These are phyloP conservation scores for Lactifluus echinatus DNA, from an alignment of 768 basidiomycete species.

Conservation along the genomic window DNA sequence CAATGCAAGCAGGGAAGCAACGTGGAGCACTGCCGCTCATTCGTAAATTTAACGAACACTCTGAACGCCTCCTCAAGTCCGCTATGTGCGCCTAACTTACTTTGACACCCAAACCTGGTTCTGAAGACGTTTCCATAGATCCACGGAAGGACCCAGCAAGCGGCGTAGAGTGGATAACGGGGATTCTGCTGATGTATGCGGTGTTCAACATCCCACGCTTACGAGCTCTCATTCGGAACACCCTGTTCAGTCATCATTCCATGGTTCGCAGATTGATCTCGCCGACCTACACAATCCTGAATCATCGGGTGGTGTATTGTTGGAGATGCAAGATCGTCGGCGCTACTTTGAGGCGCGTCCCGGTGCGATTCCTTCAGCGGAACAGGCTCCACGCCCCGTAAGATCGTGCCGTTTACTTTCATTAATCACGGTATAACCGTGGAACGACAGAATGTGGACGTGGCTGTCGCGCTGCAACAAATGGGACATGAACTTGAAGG, in stretches of 20 bases:
- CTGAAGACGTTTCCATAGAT: constrained; percentile 5
- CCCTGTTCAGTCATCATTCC: constrained; percentile 19
- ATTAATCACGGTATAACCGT: constrained; percentile 1
- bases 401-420: constrained; percentile 2
- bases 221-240: neutral
- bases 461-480: constrained; percentile 40
- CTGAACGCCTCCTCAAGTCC: constrained; percentile 76
- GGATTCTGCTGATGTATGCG: constrained; percentile 36
- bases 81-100: constrained; percentile 46
- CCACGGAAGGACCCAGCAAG: constrained; percentile 53
- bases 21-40: constrained; percentile 85
- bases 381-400: constrained; percentile 22
- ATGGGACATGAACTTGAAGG: constrained; percentile 38
- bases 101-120: neutral
- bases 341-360: constrained; percentile 69
- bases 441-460: constrained; percentile 36
- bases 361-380: constrained; percentile 17
- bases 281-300: constrained; percentile 76
- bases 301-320: constrained; percentile 54
- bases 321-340: constrained; percentile 84
- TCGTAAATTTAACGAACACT: constrained; percentile 96
- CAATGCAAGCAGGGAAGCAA: constrained; percentile 93
- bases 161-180: constrained; percentile 42
- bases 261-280: constrained; percentile 61
- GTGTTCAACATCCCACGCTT: neutral